Conservation (phyloP, 1,284 basidiomycete species). For the Malassezia restricta region DNA sequence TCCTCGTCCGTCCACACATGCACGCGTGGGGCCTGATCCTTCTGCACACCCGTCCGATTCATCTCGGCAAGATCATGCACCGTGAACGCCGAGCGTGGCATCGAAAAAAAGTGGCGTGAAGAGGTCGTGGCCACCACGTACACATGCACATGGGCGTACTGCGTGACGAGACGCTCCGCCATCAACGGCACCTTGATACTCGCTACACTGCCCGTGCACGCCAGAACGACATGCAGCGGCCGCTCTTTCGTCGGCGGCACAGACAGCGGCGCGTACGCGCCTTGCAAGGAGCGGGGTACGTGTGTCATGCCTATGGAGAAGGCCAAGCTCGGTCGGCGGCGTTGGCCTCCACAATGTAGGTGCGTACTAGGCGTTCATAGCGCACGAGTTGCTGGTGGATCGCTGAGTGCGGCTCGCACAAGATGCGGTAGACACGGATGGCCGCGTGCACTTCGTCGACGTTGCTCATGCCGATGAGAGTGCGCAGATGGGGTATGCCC, state of each 20-base stretch:
- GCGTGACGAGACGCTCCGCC: slow-evolving; percentile 57
- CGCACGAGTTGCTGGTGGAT: slow-evolving; percentile 1
- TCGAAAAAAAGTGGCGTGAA: slow-evolving; percentile 66
- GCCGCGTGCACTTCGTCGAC: slow-evolving; percentile 39
- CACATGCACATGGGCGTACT: slow-evolving; percentile 56
- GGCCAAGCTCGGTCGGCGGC: slow-evolving; percentile 3
- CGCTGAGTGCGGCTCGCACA: slow-evolving; percentile 10
- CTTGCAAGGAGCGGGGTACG: slow-evolving; percentile 29
- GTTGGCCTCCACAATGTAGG: background rate
- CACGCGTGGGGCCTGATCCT: slow-evolving; percentile 32
- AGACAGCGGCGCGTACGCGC: slow-evolving; percentile 23
- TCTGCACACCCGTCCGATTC: slow-evolving; percentile 16
- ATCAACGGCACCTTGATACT: slow-evolving; percentile 86
- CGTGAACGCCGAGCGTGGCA: slow-evolving; percentile 36
- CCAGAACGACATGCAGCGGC: slow-evolving; percentile 59
- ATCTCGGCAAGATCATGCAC: slow-evolving; percentile 21
- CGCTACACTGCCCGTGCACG: slow-evolving; percentile 84
- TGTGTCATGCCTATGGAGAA: background rate
- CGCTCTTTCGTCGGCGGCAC: slow-evolving; percentile 21
- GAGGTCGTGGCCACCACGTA: slow-evolving; percentile 71
- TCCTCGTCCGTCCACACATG: slow-evolving; percentile 78
- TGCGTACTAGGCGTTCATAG: background rate
- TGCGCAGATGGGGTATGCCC: slow-evolving; percentile 19
- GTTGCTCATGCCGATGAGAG: slow-evolving; percentile 38
- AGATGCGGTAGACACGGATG: slow-evolving; percentile 28